phyloP scores from a whole-genome alignment of 2,329 filamentous ascomycete genomes.

The Zymoseptoria pseudotritici region DNA sequence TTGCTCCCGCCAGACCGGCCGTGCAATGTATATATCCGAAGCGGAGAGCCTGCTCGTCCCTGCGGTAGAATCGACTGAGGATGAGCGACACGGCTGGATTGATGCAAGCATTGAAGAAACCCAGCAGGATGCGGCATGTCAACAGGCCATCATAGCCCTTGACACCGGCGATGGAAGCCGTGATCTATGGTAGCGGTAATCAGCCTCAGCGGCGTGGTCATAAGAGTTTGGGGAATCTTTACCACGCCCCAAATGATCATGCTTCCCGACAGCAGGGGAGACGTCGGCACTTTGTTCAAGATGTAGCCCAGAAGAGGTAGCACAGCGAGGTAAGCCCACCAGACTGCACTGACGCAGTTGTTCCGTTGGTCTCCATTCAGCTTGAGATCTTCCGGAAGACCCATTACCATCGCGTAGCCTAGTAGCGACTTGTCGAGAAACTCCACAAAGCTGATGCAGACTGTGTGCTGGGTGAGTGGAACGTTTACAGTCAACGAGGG shows the following conservation, averaged over 20 bases:
- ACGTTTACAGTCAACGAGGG: neutral
- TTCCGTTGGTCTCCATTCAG: neutral
- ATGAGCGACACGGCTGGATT: neutral
- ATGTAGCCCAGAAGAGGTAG: conserved; percentile 25
- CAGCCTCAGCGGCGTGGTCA: conserved; percentile 51
- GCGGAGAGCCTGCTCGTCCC: conserved; percentile 53
- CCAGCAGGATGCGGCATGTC: neutral
- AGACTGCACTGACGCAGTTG: neutral
- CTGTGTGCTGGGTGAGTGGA: neutral
- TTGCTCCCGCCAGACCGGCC: conserved; percentile 36
- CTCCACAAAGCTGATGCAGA: neutral
- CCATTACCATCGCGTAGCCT: conserved; percentile 1
- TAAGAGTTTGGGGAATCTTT: conserved; percentile 33
- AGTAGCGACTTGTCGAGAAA: neutral
- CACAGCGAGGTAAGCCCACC: neutral
- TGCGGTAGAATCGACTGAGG: conserved; percentile 18
- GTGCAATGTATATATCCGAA: conserved; percentile 60
- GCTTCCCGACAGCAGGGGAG: conserved; percentile 53
- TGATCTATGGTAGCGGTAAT: conserved; percentile 41
- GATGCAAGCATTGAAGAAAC: conserved; percentile 37
- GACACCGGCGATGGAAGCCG: neutral
- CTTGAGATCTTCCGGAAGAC: conserved; percentile 1
- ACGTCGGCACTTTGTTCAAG: conserved; percentile 52
- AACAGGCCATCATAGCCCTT: neutral
- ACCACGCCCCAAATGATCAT: conserved; percentile 56